These are phyloP conservation scores for Dacryopinax primogenitus DNA, from an alignment of 768 basidiomycete species.

Conservation along the genomic window DNA sequence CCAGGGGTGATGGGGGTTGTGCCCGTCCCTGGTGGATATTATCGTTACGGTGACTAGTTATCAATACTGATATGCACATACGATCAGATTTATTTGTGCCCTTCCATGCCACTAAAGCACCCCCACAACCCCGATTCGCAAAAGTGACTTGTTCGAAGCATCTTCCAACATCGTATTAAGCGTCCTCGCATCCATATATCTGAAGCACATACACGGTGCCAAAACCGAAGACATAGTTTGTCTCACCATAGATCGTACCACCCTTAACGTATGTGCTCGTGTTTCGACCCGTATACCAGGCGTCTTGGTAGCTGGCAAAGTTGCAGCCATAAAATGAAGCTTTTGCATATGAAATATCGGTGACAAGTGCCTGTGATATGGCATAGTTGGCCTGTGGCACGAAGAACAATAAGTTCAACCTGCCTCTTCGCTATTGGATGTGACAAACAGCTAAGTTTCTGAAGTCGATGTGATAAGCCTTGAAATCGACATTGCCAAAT, in stretches of 20 bases:
- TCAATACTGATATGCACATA: neutral
- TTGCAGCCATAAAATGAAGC: conserved; percentile 54
- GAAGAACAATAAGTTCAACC: too few relatives aligned
- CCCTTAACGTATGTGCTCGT: conserved; percentile 48
- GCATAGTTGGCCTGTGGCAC: conserved; percentile 47
- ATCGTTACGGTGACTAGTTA: conserved; percentile 10
- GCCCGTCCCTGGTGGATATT: neutral
- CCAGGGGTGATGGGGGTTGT: conserved; percentile 26
- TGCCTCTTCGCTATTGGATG: too few relatives aligned
- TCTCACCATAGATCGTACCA: conserved; percentile 49
- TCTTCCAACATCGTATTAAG: conserved; percentile 27
- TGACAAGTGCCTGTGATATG: conserved; percentile 50
- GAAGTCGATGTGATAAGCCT: conserved; percentile 53
- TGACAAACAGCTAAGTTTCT: conserved; percentile 48
- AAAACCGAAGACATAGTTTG: conserved; percentile 40
- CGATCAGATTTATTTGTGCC: conserved; percentile 41
- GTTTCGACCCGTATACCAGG: conserved; percentile 50
- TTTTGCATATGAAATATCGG: conserved; percentile 50
- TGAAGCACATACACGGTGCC: conserved; percentile 22
- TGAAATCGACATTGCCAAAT: conserved; percentile 48
- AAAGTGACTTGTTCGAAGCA: conserved; percentile 50
- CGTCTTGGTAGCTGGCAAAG: conserved; percentile 51
- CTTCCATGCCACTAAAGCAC: conserved; percentile 53
- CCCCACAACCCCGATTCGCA: conserved; percentile 52
- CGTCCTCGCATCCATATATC: too few relatives aligned